Percentiles rank a stretch among this genome's conserved stretches.
Conservation (phyloP, 1,284 basidiomycete genomes). For the Fomes fomentarius region DNA sequence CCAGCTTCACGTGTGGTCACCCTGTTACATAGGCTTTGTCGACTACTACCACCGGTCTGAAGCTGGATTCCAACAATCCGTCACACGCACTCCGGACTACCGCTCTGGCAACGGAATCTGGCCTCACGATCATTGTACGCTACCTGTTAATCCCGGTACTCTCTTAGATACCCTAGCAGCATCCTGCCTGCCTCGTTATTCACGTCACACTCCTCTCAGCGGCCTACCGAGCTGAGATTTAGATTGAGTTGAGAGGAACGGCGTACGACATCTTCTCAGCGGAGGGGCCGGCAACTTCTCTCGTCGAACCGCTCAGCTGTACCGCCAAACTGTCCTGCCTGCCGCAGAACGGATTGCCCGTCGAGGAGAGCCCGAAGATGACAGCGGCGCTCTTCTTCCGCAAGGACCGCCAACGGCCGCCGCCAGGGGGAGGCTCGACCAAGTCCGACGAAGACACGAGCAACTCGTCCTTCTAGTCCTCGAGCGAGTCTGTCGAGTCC, state of each 20-base stretch:
- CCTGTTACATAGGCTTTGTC: not conserved
- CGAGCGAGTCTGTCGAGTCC: conserved; percentile 29
- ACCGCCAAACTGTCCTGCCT: conserved; percentile 31
- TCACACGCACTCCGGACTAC: conserved; percentile 5
- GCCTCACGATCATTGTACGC: conserved; percentile 15
- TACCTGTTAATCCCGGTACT: not conserved
- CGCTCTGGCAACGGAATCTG: conserved; percentile 16
- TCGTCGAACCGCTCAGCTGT: conserved; percentile 26
- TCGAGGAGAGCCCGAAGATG: conserved; percentile 34
- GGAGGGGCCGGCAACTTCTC: conserved; percentile 34
- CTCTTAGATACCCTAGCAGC: conserved; percentile 21
- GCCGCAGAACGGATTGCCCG: conserved; percentile 32
- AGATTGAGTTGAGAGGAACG: conserved; percentile 72
- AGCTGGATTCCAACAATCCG: not conserved
- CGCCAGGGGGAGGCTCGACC: conserved; percentile 17
- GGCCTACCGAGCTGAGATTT: conserved; percentile 23
- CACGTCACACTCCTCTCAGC: conserved; percentile 17
- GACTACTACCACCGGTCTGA: not conserved
- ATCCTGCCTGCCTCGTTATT: not conserved
- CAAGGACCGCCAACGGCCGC: conserved; percentile 49
- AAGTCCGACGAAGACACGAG: conserved; percentile 30
- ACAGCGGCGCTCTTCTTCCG: conserved; percentile 56
- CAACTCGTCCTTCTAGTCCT: conserved; percentile 32
- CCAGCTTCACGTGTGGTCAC: not conserved
- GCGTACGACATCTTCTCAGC: conserved; percentile 68